Percentiles rank a stretch among this genome's conserved stretches.
These are phyloP conservation scores for Sedum album DNA, from an alignment of 164 flowering plant species.

Conservation along the genomic window DNA sequence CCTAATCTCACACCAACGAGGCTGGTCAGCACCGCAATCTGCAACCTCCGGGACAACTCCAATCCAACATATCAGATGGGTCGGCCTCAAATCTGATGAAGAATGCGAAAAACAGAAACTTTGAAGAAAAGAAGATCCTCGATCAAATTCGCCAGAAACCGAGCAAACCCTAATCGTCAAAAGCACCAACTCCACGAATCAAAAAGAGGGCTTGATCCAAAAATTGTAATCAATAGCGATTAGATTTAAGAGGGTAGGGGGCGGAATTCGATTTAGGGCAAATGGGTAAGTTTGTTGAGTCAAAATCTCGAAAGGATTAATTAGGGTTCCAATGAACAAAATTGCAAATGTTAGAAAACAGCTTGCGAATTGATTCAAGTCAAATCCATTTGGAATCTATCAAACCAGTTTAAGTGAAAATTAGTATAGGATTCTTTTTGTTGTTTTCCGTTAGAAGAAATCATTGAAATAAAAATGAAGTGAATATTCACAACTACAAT, in stretches of 20 bases:
- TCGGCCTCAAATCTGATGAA: background rate
- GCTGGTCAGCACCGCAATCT: background rate
- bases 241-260: background rate
- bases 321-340: constrained; percentile 1
- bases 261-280: background rate
- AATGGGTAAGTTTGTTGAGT: background rate
- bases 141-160: background rate
- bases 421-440: background rate
- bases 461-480: too few species aligned
- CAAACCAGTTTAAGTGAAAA: background rate
- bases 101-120: background rate
- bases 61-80: background rate
- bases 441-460: background rate
- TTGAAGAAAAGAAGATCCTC: background rate
- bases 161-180: background rate
- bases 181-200: background rate
- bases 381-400: background rate
- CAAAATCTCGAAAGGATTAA: background rate
- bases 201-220: background rate
- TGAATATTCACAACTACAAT: too few species aligned
- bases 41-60: background rate
- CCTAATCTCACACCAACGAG: background rate
- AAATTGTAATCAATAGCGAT: background rate
- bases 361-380: background rate
- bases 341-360: background rate